Evolutionary conservation across 2,329 filamentous ascomycete genomes (phyloP), one percentile per base, ranked within the genome.

Genomic region (Aspergillus sp.): DNA sequence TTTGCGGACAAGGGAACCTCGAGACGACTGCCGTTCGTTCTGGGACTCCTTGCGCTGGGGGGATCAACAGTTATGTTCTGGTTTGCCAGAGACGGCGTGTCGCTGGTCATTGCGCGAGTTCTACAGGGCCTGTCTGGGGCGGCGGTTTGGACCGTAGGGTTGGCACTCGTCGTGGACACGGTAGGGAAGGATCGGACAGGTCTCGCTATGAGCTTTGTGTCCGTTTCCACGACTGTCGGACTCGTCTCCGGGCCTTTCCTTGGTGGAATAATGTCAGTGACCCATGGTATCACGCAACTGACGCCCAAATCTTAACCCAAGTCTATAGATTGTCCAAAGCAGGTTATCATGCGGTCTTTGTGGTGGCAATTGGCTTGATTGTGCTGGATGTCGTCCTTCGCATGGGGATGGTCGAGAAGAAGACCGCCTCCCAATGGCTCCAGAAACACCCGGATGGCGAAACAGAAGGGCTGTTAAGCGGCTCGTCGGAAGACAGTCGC

Each of bases 321-420:
- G 1, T 15, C 19, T 8, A 32, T 20, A 51, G 52, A 1, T 44
- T 51, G 20, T 45, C 43, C 15, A 39, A 41, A 29, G 41, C 46
- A 8, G 47, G 51, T 12, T 52, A 53, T 32, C 43, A 58, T 43
- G 47, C 50, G 1, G 50, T 56, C 4, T 58, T 55, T 35, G 37
- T 41, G 3, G 40, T 57, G 20, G 52, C 55, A 1, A 44, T 73
- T n/a, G 67, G 57, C 0, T 48, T 79, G 4, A 50, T 80, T 2
- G 60, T 52, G 0, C 39, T 80, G 6, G 77, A 81, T 48, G 73
- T 80, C 33, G 37, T 71, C 11, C 69, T 80, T 64, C 69, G 77
- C 11, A 48, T 75, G 2, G 49, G 75, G 2, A 66, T 82, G 43
- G 67, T 80, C 12, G 77, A 80, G 52, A 36, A 35, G 10, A 41